A percentile compares a stretch with the other conserved stretches of the same genome.
Conservation (phyloP, 176 grass and related monocot species). For the Pontederia crassipes region DNA sequence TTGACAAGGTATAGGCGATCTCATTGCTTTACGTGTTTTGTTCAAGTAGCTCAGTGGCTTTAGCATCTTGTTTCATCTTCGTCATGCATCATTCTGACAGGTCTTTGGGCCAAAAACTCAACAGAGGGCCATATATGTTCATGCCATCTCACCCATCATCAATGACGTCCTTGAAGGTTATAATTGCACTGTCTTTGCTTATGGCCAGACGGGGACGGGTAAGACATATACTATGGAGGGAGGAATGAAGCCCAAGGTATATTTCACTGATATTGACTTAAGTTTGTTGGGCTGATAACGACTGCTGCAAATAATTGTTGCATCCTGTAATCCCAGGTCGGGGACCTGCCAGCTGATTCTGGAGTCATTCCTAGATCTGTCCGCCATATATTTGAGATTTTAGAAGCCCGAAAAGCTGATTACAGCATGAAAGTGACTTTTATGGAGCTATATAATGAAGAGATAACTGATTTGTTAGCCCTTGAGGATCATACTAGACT, state of each 20-base stretch:
- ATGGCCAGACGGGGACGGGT: constrained; percentile 85
- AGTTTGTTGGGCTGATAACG: background rate
- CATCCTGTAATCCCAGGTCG: constrained; percentile 27
- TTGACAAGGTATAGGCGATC: constrained; percentile 53
- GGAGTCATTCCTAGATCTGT: constrained; percentile 89
- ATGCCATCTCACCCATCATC: constrained; percentile 51
- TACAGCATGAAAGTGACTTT: constrained; percentile 79
- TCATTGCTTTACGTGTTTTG: background rate
- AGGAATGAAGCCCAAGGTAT: constrained; percentile 58
- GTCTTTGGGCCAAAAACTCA: constrained; percentile 75
- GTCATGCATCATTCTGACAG: constrained; percentile 17
- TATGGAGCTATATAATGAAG: constrained; percentile 86
- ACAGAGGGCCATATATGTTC: constrained; percentile 54
- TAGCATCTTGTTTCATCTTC: constrained; percentile 1
- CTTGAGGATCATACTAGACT: constrained; percentile 47
- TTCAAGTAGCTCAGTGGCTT: background rate
- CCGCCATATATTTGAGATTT: constrained; percentile 51
- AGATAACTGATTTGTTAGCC: constrained; percentile 68
- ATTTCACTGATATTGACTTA: constrained; percentile 8
- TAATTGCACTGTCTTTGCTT: constrained; percentile 85
- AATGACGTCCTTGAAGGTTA: constrained; percentile 75
- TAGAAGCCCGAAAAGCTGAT: constrained; percentile 52
- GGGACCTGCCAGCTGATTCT: constrained; percentile 41
- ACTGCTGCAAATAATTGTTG: background rate
- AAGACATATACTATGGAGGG: constrained; percentile 94